phyloP scores from a whole-genome alignment of 129 eudicot species.

The Dittrichia graveolens region DNA sequence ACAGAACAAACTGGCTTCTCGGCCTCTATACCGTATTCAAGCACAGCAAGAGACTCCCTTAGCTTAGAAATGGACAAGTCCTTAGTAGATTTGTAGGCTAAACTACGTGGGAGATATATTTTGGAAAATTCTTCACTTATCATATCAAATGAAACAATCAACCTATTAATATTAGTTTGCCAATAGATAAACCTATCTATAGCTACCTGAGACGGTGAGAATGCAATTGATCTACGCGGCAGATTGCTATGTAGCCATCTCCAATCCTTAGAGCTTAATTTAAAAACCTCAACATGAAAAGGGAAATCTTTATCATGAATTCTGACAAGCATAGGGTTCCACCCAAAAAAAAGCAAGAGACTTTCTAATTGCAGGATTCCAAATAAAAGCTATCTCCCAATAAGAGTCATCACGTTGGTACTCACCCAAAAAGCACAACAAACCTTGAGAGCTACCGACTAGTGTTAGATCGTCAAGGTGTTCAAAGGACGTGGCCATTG shows the following conservation, averaged over 20 bases:
- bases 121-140: background rate
- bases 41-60: constrained; percentile 4
- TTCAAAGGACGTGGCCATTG: constrained; percentile 18
- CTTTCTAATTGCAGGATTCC: constrained; percentile 41
- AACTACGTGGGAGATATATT: background rate
- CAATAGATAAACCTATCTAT: constrained; percentile 42
- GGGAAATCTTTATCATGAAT: background rate
- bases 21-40: background rate
- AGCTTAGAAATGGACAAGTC: background rate
- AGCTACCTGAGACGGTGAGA: constrained; percentile 39
- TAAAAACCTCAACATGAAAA: background rate
- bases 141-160: background rate
- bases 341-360: constrained; percentile 31
- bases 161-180: constrained; percentile 24
- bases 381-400: constrained; percentile 28
- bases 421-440: constrained; percentile 36
- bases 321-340: constrained; percentile 41
- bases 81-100: background rate
- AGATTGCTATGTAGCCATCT: constrained; percentile 12
- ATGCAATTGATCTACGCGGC: constrained; percentile 10
- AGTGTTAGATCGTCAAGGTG: constrained; percentile 32
- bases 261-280: constrained; percentile 26
- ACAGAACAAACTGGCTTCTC: background rate
- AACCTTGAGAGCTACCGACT: constrained; percentile 44
- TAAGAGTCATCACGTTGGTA: constrained; percentile 13